Base-by-base conservation (phyloP, 306 rosid species). In the Alnus rubra region DNA sequence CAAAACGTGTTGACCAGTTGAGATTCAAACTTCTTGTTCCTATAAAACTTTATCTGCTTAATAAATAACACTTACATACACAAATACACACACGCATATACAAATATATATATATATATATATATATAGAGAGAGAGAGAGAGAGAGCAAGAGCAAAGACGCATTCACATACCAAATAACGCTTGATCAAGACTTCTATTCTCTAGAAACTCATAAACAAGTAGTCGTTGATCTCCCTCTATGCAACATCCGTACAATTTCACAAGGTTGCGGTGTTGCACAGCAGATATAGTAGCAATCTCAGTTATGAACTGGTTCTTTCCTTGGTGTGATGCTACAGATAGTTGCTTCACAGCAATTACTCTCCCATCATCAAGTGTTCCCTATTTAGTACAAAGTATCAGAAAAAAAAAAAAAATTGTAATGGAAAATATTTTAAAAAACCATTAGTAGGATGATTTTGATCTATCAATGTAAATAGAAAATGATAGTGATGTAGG, bases 261-360 rank as follows among this genome's bases (percentile, higher is more conserved):
- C 73, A 93, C 98, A 45, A 90, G 88, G 84, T 93, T 93, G 33
- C 88, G 93, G 75, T 93, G 98, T 82, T 91, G 98, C 47, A 93
- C 93, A 4, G 93, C 86, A 53, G 98, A 93, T 82, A 91, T 87
- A 49, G 94, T 91, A 33, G 92, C 94, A 78, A 93, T 93, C 87
- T 93, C 98, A 59, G 94, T 63, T 63, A 89, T 86, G 77, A 93
- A 93, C 69, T 93, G 98, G 68, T 73, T 86, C 78, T 91, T 91
- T 82, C 97, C 97, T 88, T 91, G 97, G 83, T 90, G 93, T 56
- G 97, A 93, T 70, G 84, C 90, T 33, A 84, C 76, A 39, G 98
- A 90, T 31, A 91, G 82, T 85, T 93, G 97, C 87, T 93, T 93
- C 73, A 87, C 97, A 23, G 91, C 98, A 64, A 91, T 79, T n/a